Evolutionary conservation across 2,329 filamentous ascomycete species (phyloP).

Genomic region (Colletotrichum gigasporum): DNA sequence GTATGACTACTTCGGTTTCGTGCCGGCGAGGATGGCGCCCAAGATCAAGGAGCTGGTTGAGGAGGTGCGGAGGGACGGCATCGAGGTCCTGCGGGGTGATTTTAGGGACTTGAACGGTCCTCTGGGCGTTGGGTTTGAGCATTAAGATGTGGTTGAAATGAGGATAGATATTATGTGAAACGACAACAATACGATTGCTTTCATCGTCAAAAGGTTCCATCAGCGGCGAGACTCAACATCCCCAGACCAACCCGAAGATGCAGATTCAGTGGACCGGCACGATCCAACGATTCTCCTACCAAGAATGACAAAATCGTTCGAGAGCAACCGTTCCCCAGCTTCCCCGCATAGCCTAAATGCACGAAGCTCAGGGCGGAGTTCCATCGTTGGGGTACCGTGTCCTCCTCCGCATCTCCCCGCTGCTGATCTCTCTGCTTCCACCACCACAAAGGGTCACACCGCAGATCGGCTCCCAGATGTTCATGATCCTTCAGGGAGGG

Average conservation of each 20-base stretch:
- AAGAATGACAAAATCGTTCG: not conserved
- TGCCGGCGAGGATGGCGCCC: conserved; percentile 50
- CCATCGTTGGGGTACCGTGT: not conserved
- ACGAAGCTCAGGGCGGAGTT: conserved; percentile 6
- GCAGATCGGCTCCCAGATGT: not conserved
- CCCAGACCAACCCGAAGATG: too few species aligned
- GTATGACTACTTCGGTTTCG: conserved; percentile 63
- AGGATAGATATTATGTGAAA: too few species aligned
- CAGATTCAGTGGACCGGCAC: too few species aligned
- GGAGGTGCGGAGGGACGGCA: conserved; percentile 40
- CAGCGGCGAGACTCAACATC: too few species aligned
- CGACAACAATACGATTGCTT: too few species aligned
- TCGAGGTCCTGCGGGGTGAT: conserved; percentile 42
- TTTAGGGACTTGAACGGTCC: conserved; percentile 41
- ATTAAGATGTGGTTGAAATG: too few species aligned
- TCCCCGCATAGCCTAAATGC: conserved; percentile 9
- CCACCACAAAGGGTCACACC: not conserved
- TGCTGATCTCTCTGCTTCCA: not conserved
- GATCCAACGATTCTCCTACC: too few species aligned
- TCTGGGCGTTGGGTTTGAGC: conserved; percentile 26
- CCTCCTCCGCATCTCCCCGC: not conserved
- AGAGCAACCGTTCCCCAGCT: too few species aligned
- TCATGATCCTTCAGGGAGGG: not conserved
- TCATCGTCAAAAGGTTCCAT: not conserved
- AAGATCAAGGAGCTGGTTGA: conserved; percentile 37